Base-by-base conservation (phyloP, 495 filamentous ascomycete species). In the Thermochaetoides thermophila region DNA sequence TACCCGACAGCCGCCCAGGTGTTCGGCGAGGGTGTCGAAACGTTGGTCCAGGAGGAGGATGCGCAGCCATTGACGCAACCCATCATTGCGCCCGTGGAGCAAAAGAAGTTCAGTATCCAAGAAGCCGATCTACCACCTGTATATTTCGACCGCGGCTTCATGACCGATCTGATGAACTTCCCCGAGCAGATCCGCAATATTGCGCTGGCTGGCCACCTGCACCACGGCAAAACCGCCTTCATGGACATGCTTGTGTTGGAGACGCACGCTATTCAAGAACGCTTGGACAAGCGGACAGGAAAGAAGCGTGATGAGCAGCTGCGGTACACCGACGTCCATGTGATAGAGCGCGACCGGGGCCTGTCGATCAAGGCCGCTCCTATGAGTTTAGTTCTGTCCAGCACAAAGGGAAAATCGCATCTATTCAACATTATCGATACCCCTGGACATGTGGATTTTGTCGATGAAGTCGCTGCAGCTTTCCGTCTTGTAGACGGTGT, bases 201-300 rank as follows among this genome's bases (percentile, higher is more conserved):
- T 46, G 86, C 84, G 4, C 56, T 97, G 30, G 84, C 78, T 7
- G 89, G 89, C 31, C 87, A 96, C 60, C 57, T 97, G 22, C 89
- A 97, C 48, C 89, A 97, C 59, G 89, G 89, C 36, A 97, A 97
- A 63, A 96, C 89, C 12, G 84, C 87, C 1, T 78, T 97, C 38
- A 86, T 95, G 84, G 89, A 97, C 53, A 96, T 95, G 84, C 61
- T 97, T 25, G 89, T 97, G 2, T 63, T 83, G 47, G 80, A 96
- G 55, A 97, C 89, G 29, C 91, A 97, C 47, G 81, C 91, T 35
- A 71, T 94, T 25, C 63, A 69, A 23, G 80, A 80, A 29, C 64
- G 75, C 41, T 56, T 86, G 36, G 77, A 89, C 19, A 84, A 79
- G 56, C 75, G 73, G 49, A 76, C 62, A 26, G 86, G 87, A 2